Conservation (phyloP, 2,329 filamentous ascomycete species). For the Trichophyton rubrum region DNA sequence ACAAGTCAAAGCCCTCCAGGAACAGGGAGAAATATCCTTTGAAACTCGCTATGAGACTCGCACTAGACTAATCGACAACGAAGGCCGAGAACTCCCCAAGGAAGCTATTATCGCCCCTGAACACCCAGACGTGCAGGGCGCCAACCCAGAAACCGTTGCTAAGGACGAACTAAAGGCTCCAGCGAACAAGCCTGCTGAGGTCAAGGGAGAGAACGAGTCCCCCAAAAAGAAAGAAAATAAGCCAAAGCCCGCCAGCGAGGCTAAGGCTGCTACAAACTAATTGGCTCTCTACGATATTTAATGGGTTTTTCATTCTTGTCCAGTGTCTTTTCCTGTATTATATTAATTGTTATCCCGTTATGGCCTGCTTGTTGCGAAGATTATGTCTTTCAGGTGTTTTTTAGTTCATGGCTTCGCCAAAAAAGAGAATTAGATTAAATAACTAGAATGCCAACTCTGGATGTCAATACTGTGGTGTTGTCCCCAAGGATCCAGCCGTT, state of each 20-base stretch:
- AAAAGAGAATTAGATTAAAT: neutral
- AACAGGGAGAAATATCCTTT: constrained; percentile 83
- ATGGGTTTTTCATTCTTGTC: constrained; percentile 7
- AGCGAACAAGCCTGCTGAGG: constrained; percentile 30
- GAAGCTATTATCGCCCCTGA: constrained; percentile 35
- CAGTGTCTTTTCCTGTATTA: constrained; percentile 9
- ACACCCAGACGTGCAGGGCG: constrained; percentile 46
- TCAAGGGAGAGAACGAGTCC: constrained; percentile 27
- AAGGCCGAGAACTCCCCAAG: constrained; percentile 60
- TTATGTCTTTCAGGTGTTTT: neutral
- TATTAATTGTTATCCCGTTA: constrained; percentile 1
- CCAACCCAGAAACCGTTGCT: constrained; percentile 44
- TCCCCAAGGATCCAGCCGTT: neutral
- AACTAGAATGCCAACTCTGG: neutral
- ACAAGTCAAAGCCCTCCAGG: constrained; percentile 60
- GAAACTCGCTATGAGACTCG: constrained; percentile 93
- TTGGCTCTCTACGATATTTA: constrained; percentile 11
- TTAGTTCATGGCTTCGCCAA: neutral
- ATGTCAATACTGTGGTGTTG: neutral
- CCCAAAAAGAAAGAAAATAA: constrained; percentile 26
- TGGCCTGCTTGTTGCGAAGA: neutral
- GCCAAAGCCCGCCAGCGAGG: constrained; percentile 37
- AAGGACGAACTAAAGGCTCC: constrained; percentile 21
- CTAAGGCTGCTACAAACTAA: constrained; percentile 34
- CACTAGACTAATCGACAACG: constrained; percentile 66